These are phyloP conservation scores for Alternaria sp. DNA, from an alignment of 2,329 filamentous ascomycete species.

Conservation along the genomic window DNA sequence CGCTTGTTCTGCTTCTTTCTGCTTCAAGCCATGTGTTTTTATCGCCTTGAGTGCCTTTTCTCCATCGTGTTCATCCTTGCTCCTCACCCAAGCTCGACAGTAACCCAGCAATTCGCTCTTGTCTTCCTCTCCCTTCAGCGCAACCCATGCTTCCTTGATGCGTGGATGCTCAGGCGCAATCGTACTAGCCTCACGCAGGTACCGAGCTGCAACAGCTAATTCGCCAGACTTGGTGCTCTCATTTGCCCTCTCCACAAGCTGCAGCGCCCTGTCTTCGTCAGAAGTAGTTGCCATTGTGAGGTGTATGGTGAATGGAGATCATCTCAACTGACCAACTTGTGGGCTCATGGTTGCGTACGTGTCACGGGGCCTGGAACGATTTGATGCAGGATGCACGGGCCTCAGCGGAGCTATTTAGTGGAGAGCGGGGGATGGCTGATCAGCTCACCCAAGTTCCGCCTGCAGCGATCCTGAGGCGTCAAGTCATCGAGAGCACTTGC, in stretches of 20 bases:
- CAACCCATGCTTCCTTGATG: slow-evolving; percentile 53
- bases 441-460: background rate
- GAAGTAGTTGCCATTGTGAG: slow-evolving; percentile 38
- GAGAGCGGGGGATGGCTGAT: slow-evolving; percentile 15
- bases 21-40: slow-evolving; percentile 41
- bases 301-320: slow-evolving; percentile 16
- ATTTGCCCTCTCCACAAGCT: slow-evolving; percentile 42
- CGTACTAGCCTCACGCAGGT: slow-evolving; percentile 55
- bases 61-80: slow-evolving; percentile 51
- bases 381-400: slow-evolving; percentile 28
- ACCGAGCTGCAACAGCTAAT: slow-evolving; percentile 51
- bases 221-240: slow-evolving; percentile 42
- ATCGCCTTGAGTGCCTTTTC: slow-evolving; percentile 48
- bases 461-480: background rate
- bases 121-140: slow-evolving; percentile 51
- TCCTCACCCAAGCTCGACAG: slow-evolving; percentile 48
- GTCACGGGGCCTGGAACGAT: slow-evolving; percentile 26
- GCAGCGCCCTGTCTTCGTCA: slow-evolving; percentile 41
- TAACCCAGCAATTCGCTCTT: slow-evolving; percentile 45
- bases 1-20: slow-evolving; percentile 51
- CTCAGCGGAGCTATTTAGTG: slow-evolving; percentile 14
- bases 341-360: slow-evolving; percentile 22
- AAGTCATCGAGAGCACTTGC: background rate
- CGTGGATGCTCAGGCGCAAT: slow-evolving; percentile 53
- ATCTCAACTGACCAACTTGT: slow-evolving; percentile 25